Base-by-base conservation (phyloP, 345 rosid genomes). In the Populus davidiana region DNA sequence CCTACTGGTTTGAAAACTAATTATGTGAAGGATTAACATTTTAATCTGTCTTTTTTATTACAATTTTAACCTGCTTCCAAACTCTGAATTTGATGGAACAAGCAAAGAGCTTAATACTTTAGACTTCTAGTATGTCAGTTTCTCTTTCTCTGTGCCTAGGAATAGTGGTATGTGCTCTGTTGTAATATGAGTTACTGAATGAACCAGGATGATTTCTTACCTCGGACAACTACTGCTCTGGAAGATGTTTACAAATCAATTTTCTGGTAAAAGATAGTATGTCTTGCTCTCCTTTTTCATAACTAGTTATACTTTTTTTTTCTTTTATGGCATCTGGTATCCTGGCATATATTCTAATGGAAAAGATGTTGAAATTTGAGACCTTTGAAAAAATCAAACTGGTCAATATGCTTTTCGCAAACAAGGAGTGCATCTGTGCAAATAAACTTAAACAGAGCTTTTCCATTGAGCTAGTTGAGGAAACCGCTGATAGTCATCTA, bases 121-220 rank as follows among this genome's bases (percentile, higher is more conserved):
- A 23, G 64, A 59, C 64, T 59, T 59, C 64, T 59, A 59, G 47
- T 49, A 23, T 38, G 36, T 23, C 39, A 70, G 1, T 64, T 73
- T 21, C 17, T 69, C 36, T 64, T 54, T 25, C 25, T 25, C 7
- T 67, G 36, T 25, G 36, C 25, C 17, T 64, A 21, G 35, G 21
- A 73, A 63, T 74, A 41, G 35, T 74, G 33, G 44, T n/a, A 33
- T 62, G 20, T 71, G 44, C 27, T 74, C 41, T 74, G 29, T 63
- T 65, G 80, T 86, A 31, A 85, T 43, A 47, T 36, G 65, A 71
- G 69, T 83, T 75, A 23, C 79, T 70, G 39, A 52, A 83, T 85
- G 83, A 73, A 82, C 64, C 86, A 95, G 99, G 99, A 96, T 85
- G 98, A 92, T 83, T 96, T 96, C 86, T 87, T 96, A 81, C 98